Conservation (phyloP, 371 early-diverging fungal species). For the Mycotypha africana region DNA sequence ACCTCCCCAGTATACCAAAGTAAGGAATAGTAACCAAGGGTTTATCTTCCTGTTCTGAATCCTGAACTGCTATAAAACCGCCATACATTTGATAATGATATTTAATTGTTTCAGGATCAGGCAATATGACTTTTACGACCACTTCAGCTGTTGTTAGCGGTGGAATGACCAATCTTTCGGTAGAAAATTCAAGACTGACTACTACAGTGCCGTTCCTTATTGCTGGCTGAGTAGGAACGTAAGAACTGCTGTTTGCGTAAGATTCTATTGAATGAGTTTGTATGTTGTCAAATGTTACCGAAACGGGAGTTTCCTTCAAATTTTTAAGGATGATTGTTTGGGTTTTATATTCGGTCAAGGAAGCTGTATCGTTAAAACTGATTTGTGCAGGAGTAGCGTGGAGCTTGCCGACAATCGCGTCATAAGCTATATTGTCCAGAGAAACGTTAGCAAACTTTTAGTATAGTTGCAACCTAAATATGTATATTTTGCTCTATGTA, state of each 20-base stretch:
- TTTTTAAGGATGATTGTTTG: slow-evolving; percentile 41
- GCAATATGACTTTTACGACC: slow-evolving; percentile 13
- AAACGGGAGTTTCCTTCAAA: too few relatives aligned
- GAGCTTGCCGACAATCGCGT: slow-evolving; percentile 49
- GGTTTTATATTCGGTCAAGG: slow-evolving; percentile 23
- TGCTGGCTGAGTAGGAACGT: slow-evolving; percentile 16
- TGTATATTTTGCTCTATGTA: background rate
- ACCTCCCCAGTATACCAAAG: slow-evolving; percentile 47
- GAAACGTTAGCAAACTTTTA: background rate
- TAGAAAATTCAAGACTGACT: too few relatives aligned
- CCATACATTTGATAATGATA: slow-evolving; percentile 37
- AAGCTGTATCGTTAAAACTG: slow-evolving; percentile 65
- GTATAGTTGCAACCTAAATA: background rate
- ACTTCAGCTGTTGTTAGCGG: too few relatives aligned
- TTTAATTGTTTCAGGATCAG: too few relatives aligned
- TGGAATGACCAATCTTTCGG: too few relatives aligned
- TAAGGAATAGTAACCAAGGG: slow-evolving; percentile 39
- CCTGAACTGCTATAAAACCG: slow-evolving; percentile 22
- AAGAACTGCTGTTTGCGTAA: slow-evolving; percentile 21
- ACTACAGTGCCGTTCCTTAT: slow-evolving; percentile 9
- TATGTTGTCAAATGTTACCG: too few relatives aligned
- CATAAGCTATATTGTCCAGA: slow-evolving; percentile 26
- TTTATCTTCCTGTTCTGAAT: slow-evolving; percentile 1
- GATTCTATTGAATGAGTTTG: slow-evolving; percentile 18
- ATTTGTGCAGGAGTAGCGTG: slow-evolving; percentile 59